Percentiles rank a stretch among this genome's conserved stretches.
Evolutionary conservation across 805 yeast species (phyloP).

Genomic region (Saccharomyces cerevisiae): DNA sequence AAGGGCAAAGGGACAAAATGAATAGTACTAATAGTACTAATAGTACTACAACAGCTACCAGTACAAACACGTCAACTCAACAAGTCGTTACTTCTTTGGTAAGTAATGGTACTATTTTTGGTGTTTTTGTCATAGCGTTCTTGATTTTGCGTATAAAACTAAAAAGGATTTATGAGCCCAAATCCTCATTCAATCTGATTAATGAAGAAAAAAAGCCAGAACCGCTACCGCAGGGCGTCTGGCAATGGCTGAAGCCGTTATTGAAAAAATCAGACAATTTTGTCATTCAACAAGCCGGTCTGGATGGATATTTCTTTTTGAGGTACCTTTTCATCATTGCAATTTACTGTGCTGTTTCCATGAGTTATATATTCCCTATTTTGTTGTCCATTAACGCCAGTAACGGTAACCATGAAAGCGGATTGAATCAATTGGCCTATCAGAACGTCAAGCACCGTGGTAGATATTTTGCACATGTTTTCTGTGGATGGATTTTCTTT

Average conservation of each 20-base stretch:
- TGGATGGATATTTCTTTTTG: conserved; percentile 89
- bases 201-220: conserved; percentile 58
- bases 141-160: conserved; percentile 59
- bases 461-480: conserved; percentile 80
- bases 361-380: conserved; percentile 50
- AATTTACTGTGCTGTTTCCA: conserved; percentile 45
- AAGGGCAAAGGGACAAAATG: background rate
- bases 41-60: background rate
- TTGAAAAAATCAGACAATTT: conserved; percentile 62
- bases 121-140: conserved; percentile 53
- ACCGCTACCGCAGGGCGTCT: conserved; percentile 60
- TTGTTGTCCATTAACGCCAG: conserved; percentile 80
- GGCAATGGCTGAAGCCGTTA: conserved; percentile 62
- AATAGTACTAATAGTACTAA: background rate
- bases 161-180: conserved; percentile 77
- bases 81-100: conserved; percentile 66
- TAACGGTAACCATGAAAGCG: conserved; percentile 50
- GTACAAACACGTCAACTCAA: conserved; percentile 50
- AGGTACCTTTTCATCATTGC: conserved; percentile 61
- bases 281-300: conserved; percentile 76
- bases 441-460: conserved; percentile 55
- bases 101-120: conserved; percentile 59
- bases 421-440: conserved; percentile 70
- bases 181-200: conserved; percentile 55
- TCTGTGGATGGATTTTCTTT: conserved; percentile 72